Base-by-base conservation (phyloP, 768 basidiomycete species). In the Naganishia onofrii region DNA sequence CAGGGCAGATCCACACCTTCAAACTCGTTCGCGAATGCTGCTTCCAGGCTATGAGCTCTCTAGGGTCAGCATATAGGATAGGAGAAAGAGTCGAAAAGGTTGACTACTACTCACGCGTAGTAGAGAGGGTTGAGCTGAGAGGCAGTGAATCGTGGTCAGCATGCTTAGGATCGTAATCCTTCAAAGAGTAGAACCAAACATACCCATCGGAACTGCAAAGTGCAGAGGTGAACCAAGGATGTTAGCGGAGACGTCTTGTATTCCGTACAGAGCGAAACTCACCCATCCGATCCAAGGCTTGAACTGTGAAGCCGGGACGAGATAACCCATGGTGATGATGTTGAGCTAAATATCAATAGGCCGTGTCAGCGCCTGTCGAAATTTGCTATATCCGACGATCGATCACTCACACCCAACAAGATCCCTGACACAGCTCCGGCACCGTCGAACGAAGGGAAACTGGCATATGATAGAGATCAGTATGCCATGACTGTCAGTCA, bases 141-240 rank as follows among this genome's bases (percentile, higher is more conserved):
- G 78, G 77, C 77, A 80, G 1, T 76, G 76, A 42, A 75, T 71
- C 73, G 76, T 76, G 38, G 70, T 74, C 5, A 75, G 75, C 1
- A 69, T 70, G 48, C 74, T 72, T 58, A 76, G 76, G 71, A 75
- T 74, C 51, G 76, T 17, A 76, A 42, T 74, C 77, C 34, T 36
- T 4, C 34, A 36, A 36, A 36, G 12, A 5, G 34, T 36, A 36
- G 12, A 36, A 5, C 34, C 36, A 74, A 66, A 48, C 29, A 46
- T 38, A 66, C 58, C 34, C 58, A 63, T 7, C 42, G 34, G 58
- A 44, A 66, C 36, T 31, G 36, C 38, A 66, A 48, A 55, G 2
- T 55, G 12, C 53, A 23, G 53, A 29, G 53, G 19, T 55, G 53
- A 55, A 55, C 53, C 53, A 55, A 9, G 53, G 53, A 55, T 55